Evolutionary conservation across 2,329 filamentous ascomycete genomes (phyloP).

Genomic region (Sclerotinia nivalis): DNA sequence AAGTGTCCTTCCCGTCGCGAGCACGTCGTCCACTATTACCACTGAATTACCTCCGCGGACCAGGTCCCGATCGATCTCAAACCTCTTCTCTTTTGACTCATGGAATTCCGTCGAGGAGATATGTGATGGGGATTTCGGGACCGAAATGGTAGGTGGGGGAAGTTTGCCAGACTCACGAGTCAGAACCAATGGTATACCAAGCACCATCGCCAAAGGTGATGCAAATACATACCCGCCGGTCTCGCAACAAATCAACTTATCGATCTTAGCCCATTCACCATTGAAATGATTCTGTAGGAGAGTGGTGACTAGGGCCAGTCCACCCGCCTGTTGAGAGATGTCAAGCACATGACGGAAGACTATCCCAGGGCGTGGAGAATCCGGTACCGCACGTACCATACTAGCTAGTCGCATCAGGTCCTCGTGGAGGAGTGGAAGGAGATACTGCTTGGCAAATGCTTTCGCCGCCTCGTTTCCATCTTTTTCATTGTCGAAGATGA

Average conservation of each 20-base stretch:
- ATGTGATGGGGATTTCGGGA: constrained; percentile 51
- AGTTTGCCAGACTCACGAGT: constrained; percentile 60
- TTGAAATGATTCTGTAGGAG: constrained; percentile 51
- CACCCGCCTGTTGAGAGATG: neutral
- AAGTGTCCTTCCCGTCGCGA: constrained; percentile 35
- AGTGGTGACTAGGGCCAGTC: constrained; percentile 50
- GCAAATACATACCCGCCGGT: constrained; percentile 59
- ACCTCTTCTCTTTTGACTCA: constrained; percentile 39
- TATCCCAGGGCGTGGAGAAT: constrained; percentile 54
- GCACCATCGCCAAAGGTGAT: constrained; percentile 48
- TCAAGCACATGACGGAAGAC: constrained; percentile 56
- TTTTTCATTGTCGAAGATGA: constrained; percentile 55
- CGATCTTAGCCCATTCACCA: constrained; percentile 50
- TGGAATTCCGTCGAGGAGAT: constrained; percentile 50
- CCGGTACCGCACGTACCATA: constrained; percentile 52
- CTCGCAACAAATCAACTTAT: constrained; percentile 55
- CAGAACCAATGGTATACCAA: constrained; percentile 49
- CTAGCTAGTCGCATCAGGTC: constrained; percentile 49
- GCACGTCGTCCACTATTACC: constrained; percentile 34
- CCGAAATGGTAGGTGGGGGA: constrained; percentile 55
- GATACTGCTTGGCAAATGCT: constrained; percentile 47
- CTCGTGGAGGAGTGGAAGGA: constrained; percentile 47
- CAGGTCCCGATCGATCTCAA: constrained; percentile 53
- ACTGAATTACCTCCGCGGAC: constrained; percentile 40
- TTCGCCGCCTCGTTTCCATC: constrained; percentile 44